Conservation (phyloP, 129 eudicot species). For the Centrapalus pauciflorus region DNA sequence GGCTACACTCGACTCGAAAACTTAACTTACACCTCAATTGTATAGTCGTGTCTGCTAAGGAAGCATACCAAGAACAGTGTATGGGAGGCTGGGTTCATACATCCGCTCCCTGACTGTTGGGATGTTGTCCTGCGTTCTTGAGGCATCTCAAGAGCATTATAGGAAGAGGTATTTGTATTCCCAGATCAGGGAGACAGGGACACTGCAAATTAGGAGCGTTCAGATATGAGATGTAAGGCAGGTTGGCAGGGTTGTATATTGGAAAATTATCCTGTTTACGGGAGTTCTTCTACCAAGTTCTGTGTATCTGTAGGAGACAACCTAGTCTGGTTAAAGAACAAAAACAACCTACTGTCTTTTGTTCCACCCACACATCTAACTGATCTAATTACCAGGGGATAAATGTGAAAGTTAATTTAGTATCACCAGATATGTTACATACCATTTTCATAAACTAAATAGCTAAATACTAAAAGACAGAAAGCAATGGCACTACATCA, state of each 20-base stretch:
- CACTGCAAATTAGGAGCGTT: too few relatives aligned
- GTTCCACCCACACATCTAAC: not conserved
- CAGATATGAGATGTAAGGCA: too few relatives aligned
- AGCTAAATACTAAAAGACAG: not conserved
- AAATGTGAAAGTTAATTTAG: not conserved
- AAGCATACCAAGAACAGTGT: too few relatives aligned
- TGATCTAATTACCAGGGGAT: not conserved
- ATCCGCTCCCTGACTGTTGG: too few relatives aligned
- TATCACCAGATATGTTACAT: not conserved
- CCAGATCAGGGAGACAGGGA: too few relatives aligned
- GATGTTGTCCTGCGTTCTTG: too few relatives aligned
- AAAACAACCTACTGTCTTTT: too few relatives aligned
- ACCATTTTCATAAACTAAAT: not conserved
- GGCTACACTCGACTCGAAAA: not conserved
- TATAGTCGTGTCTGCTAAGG: not conserved
- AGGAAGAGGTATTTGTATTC: too few relatives aligned
- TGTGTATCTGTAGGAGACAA: not conserved
- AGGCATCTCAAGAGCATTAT: too few relatives aligned
- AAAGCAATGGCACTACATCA: not conserved
- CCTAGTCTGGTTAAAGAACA: not conserved
- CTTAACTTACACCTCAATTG: not conserved
- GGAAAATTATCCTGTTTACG: too few relatives aligned
- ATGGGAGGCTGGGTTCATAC: too few relatives aligned
- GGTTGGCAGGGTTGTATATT: too few relatives aligned
- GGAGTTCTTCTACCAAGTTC: not conserved